Base-by-base conservation (phyloP, 148 eudicot genomes). In the Chenopodium suecicum region DNA sequence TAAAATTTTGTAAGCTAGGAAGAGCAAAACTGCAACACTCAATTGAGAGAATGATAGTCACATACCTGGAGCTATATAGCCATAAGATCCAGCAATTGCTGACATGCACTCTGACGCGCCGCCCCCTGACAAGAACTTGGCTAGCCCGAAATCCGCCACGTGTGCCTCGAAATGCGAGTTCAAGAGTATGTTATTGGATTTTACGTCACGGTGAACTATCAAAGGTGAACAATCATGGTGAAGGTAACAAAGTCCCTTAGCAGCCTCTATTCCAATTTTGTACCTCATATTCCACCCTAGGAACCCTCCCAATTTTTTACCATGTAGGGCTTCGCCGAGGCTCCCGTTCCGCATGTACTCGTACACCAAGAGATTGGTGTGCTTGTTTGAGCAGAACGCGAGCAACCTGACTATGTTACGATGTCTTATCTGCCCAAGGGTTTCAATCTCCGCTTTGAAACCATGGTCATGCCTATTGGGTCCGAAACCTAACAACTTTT, bases 331-430 rank as follows among this genome's bases (percentile, higher is more conserved):
- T 74, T 97, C 99, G 1, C 99, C 98, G 74, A 97, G 82, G 87
- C 99, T 94, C 29, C 99, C 99, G 11, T 97, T 97, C 7, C 94
- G 86, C 98, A 97, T 97, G 90, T 97, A 94, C 87, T 94, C 98
- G 70, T 94, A 97, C 7, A 97, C 93, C 8, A 94, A 87, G 1
- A 94, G 76, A 72, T 97, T 94, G 1, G 94, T 87, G 66, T 90
- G 91, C 80, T 89, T 91, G 83, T 93, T 94, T 0, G 98, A 85
- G 84, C 99, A 97, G 79, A 94, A 97, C 1, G 99, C 98, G 0
- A 97, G 77, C 5, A 97, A 85, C 46, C 90, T 89, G 20, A 97
- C 99, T 9, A 97, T 97, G 86, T 97, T 91, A 37, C 99, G 81
- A 74, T 97, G 99, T 80, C 99, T 82, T 52, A 97, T 97, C 79